Percentiles rank a stretch among this genome's conserved stretches.
phyloP scores from a whole-genome alignment of 345 rosid species.

The Syzygium aromaticum region DNA sequence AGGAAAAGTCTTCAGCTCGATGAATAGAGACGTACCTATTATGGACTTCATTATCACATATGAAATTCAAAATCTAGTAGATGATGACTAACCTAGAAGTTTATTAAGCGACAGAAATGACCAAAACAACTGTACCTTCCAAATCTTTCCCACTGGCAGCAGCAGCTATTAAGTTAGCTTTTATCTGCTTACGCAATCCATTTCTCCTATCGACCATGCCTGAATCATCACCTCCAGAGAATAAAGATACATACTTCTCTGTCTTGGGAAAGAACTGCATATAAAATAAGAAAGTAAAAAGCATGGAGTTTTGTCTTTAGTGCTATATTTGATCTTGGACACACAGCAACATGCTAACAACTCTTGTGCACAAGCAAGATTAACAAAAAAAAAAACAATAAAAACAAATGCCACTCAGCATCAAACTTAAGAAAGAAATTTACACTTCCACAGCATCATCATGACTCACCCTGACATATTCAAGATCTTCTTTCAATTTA shows the following conservation, averaged over 20 bases:
- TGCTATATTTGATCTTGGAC: neutral
- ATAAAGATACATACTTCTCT: slow-evolving; percentile 88
- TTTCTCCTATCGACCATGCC: slow-evolving; percentile 70
- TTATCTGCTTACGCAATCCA: slow-evolving; percentile 87
- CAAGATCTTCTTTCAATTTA: slow-evolving; percentile 94
- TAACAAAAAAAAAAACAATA: neutral
- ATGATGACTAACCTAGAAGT: neutral
- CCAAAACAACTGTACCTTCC: slow-evolving; percentile 52
- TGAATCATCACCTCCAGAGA: slow-evolving; percentile 68
- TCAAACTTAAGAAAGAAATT: neutral
- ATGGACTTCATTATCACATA: neutral
- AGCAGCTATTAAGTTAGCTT: slow-evolving; percentile 85
- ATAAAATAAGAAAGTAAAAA: neutral
- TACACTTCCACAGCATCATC: neutral
- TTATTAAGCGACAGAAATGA: neutral
- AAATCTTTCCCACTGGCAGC: slow-evolving; percentile 97
- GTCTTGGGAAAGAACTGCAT: slow-evolving; percentile 94
- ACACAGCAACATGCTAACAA: neutral
- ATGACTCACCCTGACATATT: slow-evolving; percentile 78
- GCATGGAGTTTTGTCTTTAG: neutral
- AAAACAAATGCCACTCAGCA: neutral
- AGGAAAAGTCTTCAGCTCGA: neutral
- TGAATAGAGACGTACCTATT: neutral
- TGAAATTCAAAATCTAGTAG: neutral
- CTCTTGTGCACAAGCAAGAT: neutral